A percentile compares a stretch with the other conserved stretches of the same genome.
These are phyloP conservation scores for Phytophthora capsici DNA, from an alignment of 352 stramenopile genomes.

Conservation along the genomic window DNA sequence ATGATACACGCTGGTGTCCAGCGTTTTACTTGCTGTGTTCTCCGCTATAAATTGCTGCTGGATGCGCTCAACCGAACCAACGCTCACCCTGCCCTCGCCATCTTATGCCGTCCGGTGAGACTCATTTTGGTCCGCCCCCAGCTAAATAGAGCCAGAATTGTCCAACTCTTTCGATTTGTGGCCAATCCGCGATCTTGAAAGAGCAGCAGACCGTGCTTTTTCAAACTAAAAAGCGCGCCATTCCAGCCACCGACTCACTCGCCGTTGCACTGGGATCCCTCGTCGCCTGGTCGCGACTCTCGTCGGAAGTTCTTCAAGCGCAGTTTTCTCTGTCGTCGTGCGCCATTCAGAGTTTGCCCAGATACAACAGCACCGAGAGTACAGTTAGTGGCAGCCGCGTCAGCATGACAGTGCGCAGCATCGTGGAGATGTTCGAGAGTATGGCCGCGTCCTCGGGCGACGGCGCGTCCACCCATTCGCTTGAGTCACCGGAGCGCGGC, in stretches of 20 bases:
- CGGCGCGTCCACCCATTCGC: slow-evolving; percentile 3
- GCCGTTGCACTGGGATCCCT: slow-evolving; percentile 15
- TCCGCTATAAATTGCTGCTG: slow-evolving; percentile 16
- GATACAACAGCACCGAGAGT: slow-evolving; percentile 6
- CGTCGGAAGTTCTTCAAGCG: slow-evolving; percentile 35
- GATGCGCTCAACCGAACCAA: no score
- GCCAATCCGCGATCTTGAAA: slow-evolving; percentile 21
- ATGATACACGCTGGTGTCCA: neutral
- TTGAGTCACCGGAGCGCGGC: slow-evolving; percentile 18
- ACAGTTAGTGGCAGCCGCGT: slow-evolving; percentile 6
- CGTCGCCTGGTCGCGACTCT: slow-evolving; percentile 19
- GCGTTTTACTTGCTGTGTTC: neutral
- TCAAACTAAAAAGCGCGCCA: slow-evolving; percentile 29
- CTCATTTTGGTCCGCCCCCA: slow-evolving; percentile 24
- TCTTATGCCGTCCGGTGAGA: slow-evolving; percentile 9
- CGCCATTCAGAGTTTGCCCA: slow-evolving; percentile 29
- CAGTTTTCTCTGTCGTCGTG: slow-evolving; percentile 19
- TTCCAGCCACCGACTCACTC: slow-evolving; percentile 32
- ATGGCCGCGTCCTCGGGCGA: slow-evolving; percentile 20
- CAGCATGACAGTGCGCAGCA: slow-evolving; percentile 44
- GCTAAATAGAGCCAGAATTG: neutral
- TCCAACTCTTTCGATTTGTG: slow-evolving; percentile 29
- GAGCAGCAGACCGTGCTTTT: neutral
- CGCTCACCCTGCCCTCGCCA: slow-evolving; percentile 2
- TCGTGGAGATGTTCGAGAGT: slow-evolving; percentile 45